These are phyloP conservation scores for Triadica sebifera DNA, from an alignment of 345 rosid species.

Conservation along the genomic window DNA sequence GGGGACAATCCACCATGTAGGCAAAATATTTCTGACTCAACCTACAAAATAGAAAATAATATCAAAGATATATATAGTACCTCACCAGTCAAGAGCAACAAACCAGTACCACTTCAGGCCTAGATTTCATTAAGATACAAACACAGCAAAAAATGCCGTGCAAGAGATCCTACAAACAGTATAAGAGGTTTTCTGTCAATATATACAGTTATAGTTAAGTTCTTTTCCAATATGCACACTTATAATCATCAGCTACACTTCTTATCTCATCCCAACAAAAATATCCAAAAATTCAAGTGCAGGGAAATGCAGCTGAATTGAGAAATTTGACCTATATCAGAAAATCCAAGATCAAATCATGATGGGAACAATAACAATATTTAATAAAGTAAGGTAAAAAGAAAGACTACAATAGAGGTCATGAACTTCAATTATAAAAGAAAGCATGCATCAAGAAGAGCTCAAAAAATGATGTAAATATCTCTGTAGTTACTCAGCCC, in stretches of 20 bases:
- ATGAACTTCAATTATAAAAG: not conserved
- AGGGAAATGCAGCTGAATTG: not conserved
- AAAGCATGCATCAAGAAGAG: not conserved
- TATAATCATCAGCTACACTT: not conserved
- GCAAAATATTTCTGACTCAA: conserved; percentile 92
- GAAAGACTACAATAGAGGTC: not conserved
- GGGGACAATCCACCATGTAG: conserved; percentile 94
- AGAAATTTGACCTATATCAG: not conserved
- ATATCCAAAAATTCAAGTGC: not conserved
- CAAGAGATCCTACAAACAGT: not conserved
- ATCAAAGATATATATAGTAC: not conserved
- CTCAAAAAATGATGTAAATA: too few species aligned
- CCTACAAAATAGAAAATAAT: conserved; percentile 45
- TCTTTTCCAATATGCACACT: not conserved
- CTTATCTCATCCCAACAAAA: not conserved
- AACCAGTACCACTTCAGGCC: not conserved
- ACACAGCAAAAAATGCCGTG: not conserved
- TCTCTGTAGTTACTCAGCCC: not conserved
- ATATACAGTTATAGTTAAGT: not conserved
- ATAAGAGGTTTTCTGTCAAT: not conserved
- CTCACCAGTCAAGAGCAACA: not conserved
- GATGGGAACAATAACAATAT: not conserved
- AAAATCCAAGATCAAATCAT: not conserved
- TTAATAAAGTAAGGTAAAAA: not conserved
- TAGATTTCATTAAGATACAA: not conserved